phyloP scores from a whole-genome alignment of 257 asterid species.

The Pogostemon cablin region DNA sequence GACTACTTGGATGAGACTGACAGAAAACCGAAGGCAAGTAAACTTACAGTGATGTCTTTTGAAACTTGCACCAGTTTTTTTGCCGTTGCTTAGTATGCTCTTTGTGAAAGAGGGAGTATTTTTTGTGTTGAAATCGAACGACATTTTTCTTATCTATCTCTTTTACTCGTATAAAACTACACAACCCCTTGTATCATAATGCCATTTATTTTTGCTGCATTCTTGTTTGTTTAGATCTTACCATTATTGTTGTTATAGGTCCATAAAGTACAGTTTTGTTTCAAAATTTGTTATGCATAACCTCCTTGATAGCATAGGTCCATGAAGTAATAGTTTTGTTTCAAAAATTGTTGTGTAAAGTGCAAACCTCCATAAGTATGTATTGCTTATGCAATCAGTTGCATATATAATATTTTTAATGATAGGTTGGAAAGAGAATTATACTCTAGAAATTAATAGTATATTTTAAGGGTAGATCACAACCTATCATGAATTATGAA shows the following conservation, averaged over 20 bases:
- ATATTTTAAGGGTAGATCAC: too few species aligned
- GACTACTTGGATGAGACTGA: conserved; percentile 67
- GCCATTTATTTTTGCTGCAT: neutral
- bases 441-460: too few species aligned
- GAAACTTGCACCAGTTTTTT: neutral
- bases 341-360: too few species aligned
- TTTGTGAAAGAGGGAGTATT: conserved; percentile 12
- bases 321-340: too few species aligned
- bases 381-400: too few species aligned
- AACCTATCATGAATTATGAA: too few species aligned
- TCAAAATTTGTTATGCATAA: too few species aligned
- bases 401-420: too few species aligned
- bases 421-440: too few species aligned
- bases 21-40: conserved; percentile 49
- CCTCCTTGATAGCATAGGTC: too few species aligned
- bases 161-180: neutral
- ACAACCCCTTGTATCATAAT: neutral
- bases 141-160: neutral
- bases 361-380: too few species aligned
- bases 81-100: neutral
- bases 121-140: neutral
- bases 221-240: neutral
- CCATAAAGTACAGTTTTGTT: too few species aligned
- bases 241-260: neutral
- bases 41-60: conserved; percentile 34